These are phyloP conservation scores for Microbotryum lychnidis-dioicae DNA, from an alignment of 1,284 basidiomycete species.

Conservation along the genomic window DNA sequence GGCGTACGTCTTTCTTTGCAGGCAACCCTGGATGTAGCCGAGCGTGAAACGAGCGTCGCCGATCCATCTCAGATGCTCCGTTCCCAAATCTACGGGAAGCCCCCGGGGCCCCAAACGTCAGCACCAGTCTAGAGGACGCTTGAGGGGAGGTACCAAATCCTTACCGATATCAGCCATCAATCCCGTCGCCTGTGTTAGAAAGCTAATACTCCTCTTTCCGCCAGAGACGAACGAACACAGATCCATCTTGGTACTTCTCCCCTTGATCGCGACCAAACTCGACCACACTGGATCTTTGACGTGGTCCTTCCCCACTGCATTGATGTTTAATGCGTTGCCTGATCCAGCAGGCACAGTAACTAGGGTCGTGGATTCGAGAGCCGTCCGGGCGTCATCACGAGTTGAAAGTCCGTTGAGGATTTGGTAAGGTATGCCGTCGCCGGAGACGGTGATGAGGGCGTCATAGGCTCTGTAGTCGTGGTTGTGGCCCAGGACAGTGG, in stretches of 20 bases:
- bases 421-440: constrained; percentile 85
- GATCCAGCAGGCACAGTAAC: constrained; percentile 82
- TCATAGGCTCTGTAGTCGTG: constrained; percentile 58
- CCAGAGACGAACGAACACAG: constrained; percentile 69
- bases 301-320: constrained; percentile 3
- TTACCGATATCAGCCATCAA: constrained; percentile 72
- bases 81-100: constrained; percentile 47
- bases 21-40: constrained; percentile 61
- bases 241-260: constrained; percentile 66
- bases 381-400: constrained; percentile 58
- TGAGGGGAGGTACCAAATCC: constrained; percentile 1
- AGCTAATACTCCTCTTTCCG: constrained; percentile 64
- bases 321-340: constrained; percentile 61
- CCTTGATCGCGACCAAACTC: constrained; percentile 22
- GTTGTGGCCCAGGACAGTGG: constrained; percentile 57
- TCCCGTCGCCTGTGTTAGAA: constrained; percentile 79
- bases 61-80: constrained; percentile 83
- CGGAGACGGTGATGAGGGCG: constrained; percentile 73
- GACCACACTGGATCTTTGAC: constrained; percentile 37
- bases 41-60: constrained; percentile 84
- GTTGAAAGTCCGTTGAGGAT: constrained; percentile 83
- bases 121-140: neutral
- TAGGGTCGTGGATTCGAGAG: constrained; percentile 62
- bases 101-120: neutral
- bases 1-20: constrained; percentile 11